Evolutionary conservation across 495 filamentous ascomycete genomes (phyloP), one percentile per base, ranked within the genome.

Genomic region (Aspergillus sclerotioniger): DNA sequence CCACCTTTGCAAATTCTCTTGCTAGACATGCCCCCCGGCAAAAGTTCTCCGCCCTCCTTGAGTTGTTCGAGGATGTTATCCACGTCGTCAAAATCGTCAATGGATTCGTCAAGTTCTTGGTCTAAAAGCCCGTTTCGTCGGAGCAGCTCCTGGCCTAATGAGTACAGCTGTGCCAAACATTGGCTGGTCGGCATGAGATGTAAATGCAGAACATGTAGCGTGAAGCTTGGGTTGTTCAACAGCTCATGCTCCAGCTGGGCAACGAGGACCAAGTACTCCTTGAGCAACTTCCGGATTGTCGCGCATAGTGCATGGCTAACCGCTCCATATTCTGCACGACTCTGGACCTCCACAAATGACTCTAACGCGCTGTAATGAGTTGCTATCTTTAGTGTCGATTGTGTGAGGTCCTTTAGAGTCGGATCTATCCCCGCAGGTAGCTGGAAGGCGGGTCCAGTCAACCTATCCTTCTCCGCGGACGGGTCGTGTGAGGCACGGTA

Each of bases 261-360:
- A 49, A 98, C 84, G 62, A 98, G 84, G 41, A 94, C 86, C 48
- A 98, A 75, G 70, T 98, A 97, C 66, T 98, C 94, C 32, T 95
- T 92, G 35, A 98, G 75, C 16, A 94, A 76, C 66, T 91, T 96
- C 47, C 95, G 84, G 49, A 98, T 92, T 1, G 92, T 87, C 6
- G 94, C 92, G 70, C 95, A 97, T 21, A 98, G 76, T 3, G 94
- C 92, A 73, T 98, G 94, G 69, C 93, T 97, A 59, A 98, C 91
- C n/a, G 89, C 87, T 3, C 94, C 94, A 71, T 89, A 97, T 65
- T 97, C 92, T 41, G 94, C 91, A 25, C 91, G 82, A 62, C 91
- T 93, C 67, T 96, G 91, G 0, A 96, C 87, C 64, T 98, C 93
- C 35, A 97, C 87, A 70, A 96, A 98, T 8, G 90, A 86, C 63